Percentiles rank a stretch among this genome's conserved stretches.
phyloP scores from a whole-genome alignment of 805 yeast genomes.

The Lipomyces kockii region DNA sequence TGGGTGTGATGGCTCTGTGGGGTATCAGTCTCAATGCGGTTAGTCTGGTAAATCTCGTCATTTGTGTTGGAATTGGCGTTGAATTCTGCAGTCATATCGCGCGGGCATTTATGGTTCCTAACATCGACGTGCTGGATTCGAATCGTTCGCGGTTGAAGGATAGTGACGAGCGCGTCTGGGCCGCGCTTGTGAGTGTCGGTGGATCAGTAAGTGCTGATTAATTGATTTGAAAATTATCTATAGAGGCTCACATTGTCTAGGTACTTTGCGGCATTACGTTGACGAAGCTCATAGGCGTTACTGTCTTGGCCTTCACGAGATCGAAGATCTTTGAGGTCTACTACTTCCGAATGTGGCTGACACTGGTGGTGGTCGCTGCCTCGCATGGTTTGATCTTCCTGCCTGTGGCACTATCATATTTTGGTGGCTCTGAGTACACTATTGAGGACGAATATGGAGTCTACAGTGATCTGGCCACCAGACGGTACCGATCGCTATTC shows the following conservation, averaged over 20 bases:
- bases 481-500: slow-evolving; percentile 13
- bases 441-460: slow-evolving; percentile 42
- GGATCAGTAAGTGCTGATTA: slow-evolving; percentile 53
- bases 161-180: slow-evolving; percentile 49
- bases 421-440: slow-evolving; percentile 64
- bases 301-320: slow-evolving; percentile 81
- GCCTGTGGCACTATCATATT: slow-evolving; percentile 70
- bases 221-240: neutral
- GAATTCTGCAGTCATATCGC: slow-evolving; percentile 91
- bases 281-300: slow-evolving; percentile 87
- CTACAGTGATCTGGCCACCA: neutral
- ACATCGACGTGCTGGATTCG: slow-evolving; percentile 44
- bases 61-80: slow-evolving; percentile 92
- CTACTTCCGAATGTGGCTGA: slow-evolving; percentile 93
- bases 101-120: slow-evolving; percentile 67
- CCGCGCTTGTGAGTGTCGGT: slow-evolving; percentile 79
- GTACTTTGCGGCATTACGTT: slow-evolving; percentile 88
- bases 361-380: slow-evolving; percentile 75
- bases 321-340: slow-evolving; percentile 89
- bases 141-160: slow-evolving; percentile 36
- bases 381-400: slow-evolving; percentile 77
- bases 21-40: slow-evolving; percentile 84
- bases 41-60: slow-evolving; percentile 82
- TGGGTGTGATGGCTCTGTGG: slow-evolving; percentile 79
- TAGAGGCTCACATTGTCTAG: neutral